Base-by-base conservation (phyloP, 768 basidiomycete genomes). In the Heimioporus sp. region DNA sequence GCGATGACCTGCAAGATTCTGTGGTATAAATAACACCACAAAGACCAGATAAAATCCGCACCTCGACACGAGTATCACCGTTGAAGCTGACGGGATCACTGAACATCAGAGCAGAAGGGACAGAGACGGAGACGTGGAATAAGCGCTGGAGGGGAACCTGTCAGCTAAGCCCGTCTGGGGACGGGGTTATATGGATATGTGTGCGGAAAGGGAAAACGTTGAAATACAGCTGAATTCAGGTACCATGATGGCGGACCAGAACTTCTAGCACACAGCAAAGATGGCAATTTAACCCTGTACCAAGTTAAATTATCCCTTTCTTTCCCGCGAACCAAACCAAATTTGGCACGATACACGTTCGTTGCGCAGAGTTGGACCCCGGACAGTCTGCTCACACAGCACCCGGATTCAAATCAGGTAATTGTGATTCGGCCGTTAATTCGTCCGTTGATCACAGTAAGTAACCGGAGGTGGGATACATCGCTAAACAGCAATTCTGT, bases 61-160 rank as follows among this genome's bases (percentile, higher is more conserved):
- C 67, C 64, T 68, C 67, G 42, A 62, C 49, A 13, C 65, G 67
- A 43, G 68, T 66, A 36, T 43, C 62, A 24, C 67, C 67, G 6
- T 46, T 66, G 53, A 68, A 68, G 20, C 60, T 64, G 40, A 66
- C 54, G 16, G 54, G 39, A 35, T 66, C 61, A 30, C n/a, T 61
- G 31, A 65, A 58, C 65, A 66, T 66, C 19, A 5, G 37, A 31
- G 16, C 37, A 24, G 24, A 35, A 5, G 35, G 42, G 21, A 30
- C 37, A 21, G 49, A 11, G 32, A 20, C 45, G 48, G 44, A n/a
- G 32, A 24, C 35, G 49, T 28, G 24, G 6, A 28, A 30, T 17
- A 45, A 39, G 43, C 49, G 53, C 43, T 43, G 47, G 21, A 47
- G 43, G 19, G 43, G 37, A 42, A 51, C n/a, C 7, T 28, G 24